phyloP scores from a whole-genome alignment of 2,329 filamentous ascomycete genomes.

The Fusarium torreyae region DNA sequence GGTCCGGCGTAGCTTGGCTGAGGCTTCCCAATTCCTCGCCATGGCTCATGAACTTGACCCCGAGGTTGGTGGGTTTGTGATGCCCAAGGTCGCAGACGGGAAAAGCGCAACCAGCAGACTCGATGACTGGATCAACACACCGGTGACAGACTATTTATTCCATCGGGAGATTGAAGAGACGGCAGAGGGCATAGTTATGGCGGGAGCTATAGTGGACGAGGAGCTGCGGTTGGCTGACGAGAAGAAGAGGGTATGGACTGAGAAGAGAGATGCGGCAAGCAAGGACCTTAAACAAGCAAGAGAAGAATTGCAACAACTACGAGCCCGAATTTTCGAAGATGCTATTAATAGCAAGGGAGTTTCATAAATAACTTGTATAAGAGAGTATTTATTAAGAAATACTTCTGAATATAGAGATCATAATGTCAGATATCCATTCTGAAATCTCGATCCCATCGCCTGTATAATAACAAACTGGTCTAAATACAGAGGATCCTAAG shows the following conservation, averaged over 20 bases:
- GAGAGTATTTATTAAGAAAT: no score
- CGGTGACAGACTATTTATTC: constrained; percentile 7
- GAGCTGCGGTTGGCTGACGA: neutral
- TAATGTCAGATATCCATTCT: no score
- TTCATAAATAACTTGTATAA: no score
- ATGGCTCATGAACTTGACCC: constrained; percentile 2
- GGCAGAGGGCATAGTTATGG: constrained; percentile 1
- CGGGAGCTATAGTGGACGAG: constrained; percentile 3
- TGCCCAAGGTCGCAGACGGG: constrained; percentile 10
- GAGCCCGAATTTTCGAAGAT: constrained; percentile 1
- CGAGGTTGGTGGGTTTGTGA: neutral
- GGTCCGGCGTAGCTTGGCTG: neutral
- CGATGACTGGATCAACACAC: constrained; percentile 7
- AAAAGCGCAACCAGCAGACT: neutral
- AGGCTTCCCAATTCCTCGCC: constrained; percentile 5
- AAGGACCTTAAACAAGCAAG: neutral
- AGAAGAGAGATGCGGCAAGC: neutral
- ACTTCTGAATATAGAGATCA: no score
- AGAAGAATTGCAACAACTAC: neutral
- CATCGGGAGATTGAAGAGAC: constrained; percentile 9
- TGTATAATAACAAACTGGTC: no score
- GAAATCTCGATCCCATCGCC: no score
- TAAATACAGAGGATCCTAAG: no score
- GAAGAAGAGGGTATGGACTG: neutral
- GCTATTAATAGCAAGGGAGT: neutral